Evolutionary conservation across 1,284 basidiomycete genomes (phyloP), one percentile per base, ranked within the genome.

Genomic region (Psilocybe mexicana): DNA sequence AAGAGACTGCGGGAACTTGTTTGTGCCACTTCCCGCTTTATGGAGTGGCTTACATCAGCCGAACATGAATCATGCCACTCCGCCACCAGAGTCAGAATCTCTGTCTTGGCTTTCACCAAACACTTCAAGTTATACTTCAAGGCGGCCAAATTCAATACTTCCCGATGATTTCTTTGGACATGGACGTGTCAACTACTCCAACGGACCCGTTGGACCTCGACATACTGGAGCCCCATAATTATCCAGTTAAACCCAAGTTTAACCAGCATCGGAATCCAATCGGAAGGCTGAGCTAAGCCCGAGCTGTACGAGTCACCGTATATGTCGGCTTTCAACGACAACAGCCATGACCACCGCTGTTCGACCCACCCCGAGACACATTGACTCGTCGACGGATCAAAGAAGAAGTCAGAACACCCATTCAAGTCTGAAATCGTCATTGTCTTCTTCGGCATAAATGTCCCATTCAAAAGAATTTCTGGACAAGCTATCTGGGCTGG

Each of bases 21-120:
- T 53, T 57, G 60, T 40, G 53, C 56, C 63, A 57, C 47, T 58
- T 54, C 57, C 26, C 36, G 57, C 53, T 65, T 67, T 61, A 58
- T 61, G 61, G 61, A 26, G 7, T 10, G 47, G 59, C 52, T 65
- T 61, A 65, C 49, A 55, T 59, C 40, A 59, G 56, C 51, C 24
- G 7, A 50, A 30, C 55, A 23, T 43, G 23, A 40, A 48, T 55
- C 36, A 42, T 48, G 18, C 18, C 18, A 33, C 47, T 51, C 43
- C 47, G 53, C 36, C 43, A 18, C 12, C 52, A 44, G 12, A 26
- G 38, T 40, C 38, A 24, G 38, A 25, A n/a, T 52, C 50, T 24
- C 18, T 11, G 14, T 43, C n/a, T 3, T 14, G 7, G 40, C 8
- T 43, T 6, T 18, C 23, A 12, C 8, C 18, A 6, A 3, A 10